Percentiles rank a stretch among this genome's conserved stretches.
Evolutionary conservation across 2,329 filamentous ascomycete species (phyloP).

Genomic region (Westerdykella aurantiaca): DNA sequence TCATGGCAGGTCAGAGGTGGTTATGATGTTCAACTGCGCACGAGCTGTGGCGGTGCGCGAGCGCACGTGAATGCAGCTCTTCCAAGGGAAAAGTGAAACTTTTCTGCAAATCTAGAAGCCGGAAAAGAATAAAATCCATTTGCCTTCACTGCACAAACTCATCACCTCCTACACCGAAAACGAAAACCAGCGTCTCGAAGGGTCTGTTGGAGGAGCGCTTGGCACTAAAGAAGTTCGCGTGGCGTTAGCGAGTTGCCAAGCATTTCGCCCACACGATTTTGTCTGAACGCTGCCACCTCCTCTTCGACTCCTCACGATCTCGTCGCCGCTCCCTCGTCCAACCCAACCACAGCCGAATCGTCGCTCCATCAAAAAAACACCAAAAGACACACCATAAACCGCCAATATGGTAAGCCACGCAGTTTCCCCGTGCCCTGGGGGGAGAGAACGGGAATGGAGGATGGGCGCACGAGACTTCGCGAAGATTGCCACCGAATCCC

Average conservation of each 20-base stretch:
- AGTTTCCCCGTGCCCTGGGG: conserved; percentile 5
- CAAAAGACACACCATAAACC: conserved; percentile 29
- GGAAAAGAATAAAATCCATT: too few relatives aligned
- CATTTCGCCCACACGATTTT: conserved; percentile 5
- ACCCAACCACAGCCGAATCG: conserved; percentile 30
- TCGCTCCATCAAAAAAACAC: conserved; percentile 19
- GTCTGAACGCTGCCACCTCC: background rate
- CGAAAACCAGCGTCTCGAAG: too few relatives aligned
- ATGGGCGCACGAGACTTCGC: conserved; percentile 26
- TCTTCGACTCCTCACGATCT: conserved; percentile 17
- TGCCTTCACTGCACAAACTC: too few relatives aligned
- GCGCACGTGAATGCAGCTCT: too few relatives aligned
- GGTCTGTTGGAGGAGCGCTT: too few relatives aligned
- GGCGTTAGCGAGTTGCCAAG: conserved; percentile 2
- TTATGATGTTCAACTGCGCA: too few relatives aligned
- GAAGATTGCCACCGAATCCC: conserved; percentile 20
- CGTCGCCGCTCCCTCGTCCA: conserved; percentile 31
- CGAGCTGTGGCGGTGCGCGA: too few relatives aligned
- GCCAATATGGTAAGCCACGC: conserved; percentile 37
- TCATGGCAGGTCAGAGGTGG: too few relatives aligned
- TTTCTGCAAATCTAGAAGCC: too few relatives aligned
- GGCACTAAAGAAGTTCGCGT: too few relatives aligned
- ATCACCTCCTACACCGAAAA: too few relatives aligned
- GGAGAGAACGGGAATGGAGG: conserved; percentile 1
- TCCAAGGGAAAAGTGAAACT: too few relatives aligned